Conservation (phyloP, 1,139 yeast genomes). For the Geotrichum australiense region DNA sequence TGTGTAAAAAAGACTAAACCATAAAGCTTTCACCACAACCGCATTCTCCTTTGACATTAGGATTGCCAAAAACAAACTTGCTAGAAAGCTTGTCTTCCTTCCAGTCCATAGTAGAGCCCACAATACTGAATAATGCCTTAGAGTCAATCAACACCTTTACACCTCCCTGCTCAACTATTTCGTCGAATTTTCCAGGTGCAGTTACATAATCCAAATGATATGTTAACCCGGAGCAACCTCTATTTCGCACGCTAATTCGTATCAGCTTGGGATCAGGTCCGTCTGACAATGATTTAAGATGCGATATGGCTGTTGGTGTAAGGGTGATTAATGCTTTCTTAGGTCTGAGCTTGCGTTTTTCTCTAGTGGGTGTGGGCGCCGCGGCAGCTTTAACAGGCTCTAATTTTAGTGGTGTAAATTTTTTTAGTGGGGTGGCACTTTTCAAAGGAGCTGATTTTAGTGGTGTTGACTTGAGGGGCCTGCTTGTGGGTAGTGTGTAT, state of each 20-base stretch:
- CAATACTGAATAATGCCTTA: slow-evolving; percentile 88
- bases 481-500: slow-evolving; percentile 13
- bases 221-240: slow-evolving; percentile 95
- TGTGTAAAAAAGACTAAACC: slow-evolving; percentile 45
- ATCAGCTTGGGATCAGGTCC: slow-evolving; percentile 86
- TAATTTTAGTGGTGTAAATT: slow-evolving; percentile 23
- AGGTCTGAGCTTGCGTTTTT: slow-evolving; percentile 63
- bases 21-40: slow-evolving; percentile 98
- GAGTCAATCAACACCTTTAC: slow-evolving; percentile 91
- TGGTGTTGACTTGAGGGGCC: slow-evolving; percentile 8
- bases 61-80: slow-evolving; percentile 86
- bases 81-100: slow-evolving; percentile 85
- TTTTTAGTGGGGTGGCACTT: not conserved
- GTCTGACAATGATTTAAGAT: slow-evolving; percentile 56
- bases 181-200: slow-evolving; percentile 89
- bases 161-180: slow-evolving; percentile 78
- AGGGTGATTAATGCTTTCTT: slow-evolving; percentile 83
- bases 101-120: slow-evolving; percentile 99
- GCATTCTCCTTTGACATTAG: slow-evolving; percentile 94
- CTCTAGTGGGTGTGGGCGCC: slow-evolving; percentile 26
- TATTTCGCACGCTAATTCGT: slow-evolving; percentile 86
- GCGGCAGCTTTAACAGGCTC: slow-evolving; percentile 34
- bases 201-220: slow-evolving; percentile 87
- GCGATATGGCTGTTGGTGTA: slow-evolving; percentile 64
- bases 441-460: slow-evolving; percentile 4